Evolutionary conservation across 495 filamentous ascomycete genomes (phyloP).

Genomic region (Bacidia rubella): DNA sequence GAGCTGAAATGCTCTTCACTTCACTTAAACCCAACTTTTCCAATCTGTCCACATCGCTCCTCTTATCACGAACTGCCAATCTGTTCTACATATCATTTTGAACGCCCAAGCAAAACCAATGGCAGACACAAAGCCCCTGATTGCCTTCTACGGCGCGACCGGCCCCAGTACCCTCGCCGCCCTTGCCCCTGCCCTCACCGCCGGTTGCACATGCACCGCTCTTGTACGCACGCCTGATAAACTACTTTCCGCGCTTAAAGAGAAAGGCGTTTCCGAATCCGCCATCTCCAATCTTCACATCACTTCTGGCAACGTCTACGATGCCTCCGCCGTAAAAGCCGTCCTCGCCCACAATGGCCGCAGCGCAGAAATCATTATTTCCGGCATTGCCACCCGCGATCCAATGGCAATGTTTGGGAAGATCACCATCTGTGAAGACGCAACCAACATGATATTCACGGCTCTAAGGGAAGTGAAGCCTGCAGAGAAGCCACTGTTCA

Average conservation of each 20-base stretch:
- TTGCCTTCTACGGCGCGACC: conserved; percentile 42
- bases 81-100: neutral
- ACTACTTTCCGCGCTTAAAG: conserved; percentile 34
- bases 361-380: conserved; percentile 28
- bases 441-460: conserved; percentile 16
- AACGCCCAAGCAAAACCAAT: too few species aligned
- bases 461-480: conserved; percentile 15
- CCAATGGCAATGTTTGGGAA: conserved; percentile 13
- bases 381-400: conserved; percentile 31
- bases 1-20: too few species aligned
- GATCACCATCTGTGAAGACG: conserved; percentile 16
- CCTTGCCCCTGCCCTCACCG: conserved; percentile 36
- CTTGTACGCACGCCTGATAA: conserved; percentile 50
- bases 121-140: conserved; percentile 9
- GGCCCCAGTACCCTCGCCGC: conserved; percentile 33
- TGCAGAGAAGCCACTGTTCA: conserved; percentile 18
- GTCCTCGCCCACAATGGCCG: conserved; percentile 22
- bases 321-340: conserved; percentile 27
- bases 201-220: conserved; percentile 35
- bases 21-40: too few species aligned
- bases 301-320: conserved; percentile 38
- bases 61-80: too few species aligned
- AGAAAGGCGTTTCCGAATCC: conserved; percentile 23
- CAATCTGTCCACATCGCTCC: too few species aligned
- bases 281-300: conserved; percentile 31